A percentile compares a stretch with the other conserved stretches of the same genome.
Evolutionary conservation across 2,329 filamentous ascomycete genomes (phyloP).

Genomic region (Aaosphaeria pasadenensis): DNA sequence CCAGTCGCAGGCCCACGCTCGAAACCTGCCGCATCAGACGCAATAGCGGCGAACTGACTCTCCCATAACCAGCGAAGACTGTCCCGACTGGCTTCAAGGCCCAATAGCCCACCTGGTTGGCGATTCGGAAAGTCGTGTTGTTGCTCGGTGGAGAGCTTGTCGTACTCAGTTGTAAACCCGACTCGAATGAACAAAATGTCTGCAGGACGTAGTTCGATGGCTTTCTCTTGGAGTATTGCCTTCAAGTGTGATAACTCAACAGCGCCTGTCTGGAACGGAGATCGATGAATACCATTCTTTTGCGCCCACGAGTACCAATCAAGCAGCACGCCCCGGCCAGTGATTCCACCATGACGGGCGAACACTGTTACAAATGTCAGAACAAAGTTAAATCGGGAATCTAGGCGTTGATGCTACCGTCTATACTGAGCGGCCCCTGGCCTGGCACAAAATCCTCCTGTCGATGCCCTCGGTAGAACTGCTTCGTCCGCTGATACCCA

Average conservation of each 20-base stretch:
- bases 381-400: no score
- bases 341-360: constrained; percentile 27
- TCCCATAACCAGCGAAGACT: constrained; percentile 48
- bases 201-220: constrained; percentile 29
- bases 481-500: constrained; percentile 41
- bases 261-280: constrained; percentile 12
- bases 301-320: constrained; percentile 22
- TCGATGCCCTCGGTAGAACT: constrained; percentile 43
- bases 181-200: constrained; percentile 29
- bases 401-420: constrained; percentile 12
- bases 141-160: constrained; percentile 12
- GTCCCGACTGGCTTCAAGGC: constrained; percentile 37
- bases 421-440: constrained; percentile 22
- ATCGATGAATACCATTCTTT: no score
- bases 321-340: constrained; percentile 25
- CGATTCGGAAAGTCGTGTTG: constrained; percentile 24
- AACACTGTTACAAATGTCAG: constrained; percentile 1
- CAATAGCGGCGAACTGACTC: constrained; percentile 45
- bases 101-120: constrained; percentile 31
- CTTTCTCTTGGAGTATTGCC: constrained; percentile 32
- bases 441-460: not conserved
- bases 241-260: constrained; percentile 21
- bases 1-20: constrained; percentile 42
- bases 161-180: constrained; percentile 39
- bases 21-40: constrained; percentile 42